These are phyloP conservation scores for Narthecium ossifragum DNA, from an alignment of 106 monocot species.

Conservation along the genomic window DNA sequence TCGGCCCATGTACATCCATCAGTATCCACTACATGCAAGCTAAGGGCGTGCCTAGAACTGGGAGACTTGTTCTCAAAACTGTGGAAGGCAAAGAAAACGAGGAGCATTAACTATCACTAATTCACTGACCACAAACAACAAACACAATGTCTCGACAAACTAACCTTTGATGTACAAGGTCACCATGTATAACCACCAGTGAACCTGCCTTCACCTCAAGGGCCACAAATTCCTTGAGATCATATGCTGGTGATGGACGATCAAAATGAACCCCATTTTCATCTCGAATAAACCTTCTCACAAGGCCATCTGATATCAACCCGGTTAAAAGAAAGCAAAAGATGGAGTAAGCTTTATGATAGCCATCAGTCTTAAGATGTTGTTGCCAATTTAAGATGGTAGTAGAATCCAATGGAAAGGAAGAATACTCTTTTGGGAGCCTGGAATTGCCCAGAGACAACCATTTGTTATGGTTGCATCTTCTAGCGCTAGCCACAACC, in stretches of 20 bases:
- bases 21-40: slow-evolving; percentile 87
- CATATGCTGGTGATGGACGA: slow-evolving; percentile 56
- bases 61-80: slow-evolving; percentile 83
- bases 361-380: no score
- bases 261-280: slow-evolving; percentile 87
- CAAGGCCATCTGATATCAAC: slow-evolving; percentile 67
- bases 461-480: slow-evolving; percentile 84
- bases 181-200: slow-evolving; percentile 94
- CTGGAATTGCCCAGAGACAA: slow-evolving; percentile 96
- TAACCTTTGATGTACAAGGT: slow-evolving; percentile 93
- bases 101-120: no score
- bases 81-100: slow-evolving; percentile 8
- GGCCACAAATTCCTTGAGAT: slow-evolving; percentile 69
- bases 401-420: not conserved
- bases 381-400: no score
- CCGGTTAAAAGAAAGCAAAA: slow-evolving; percentile 3
- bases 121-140: no score
- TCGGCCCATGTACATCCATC: slow-evolving; percentile 61
- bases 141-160: not conserved
- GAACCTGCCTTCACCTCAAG: slow-evolving; percentile 85
- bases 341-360: not conserved
- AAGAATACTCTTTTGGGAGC: slow-evolving; percentile 66
- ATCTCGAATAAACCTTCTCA: slow-evolving; percentile 86
- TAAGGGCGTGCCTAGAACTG: slow-evolving; percentile 81
- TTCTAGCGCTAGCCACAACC: slow-evolving; percentile 92